Evolutionary conservation across 768 basidiomycete species (phyloP).

Genomic region (Russula sp.): DNA sequence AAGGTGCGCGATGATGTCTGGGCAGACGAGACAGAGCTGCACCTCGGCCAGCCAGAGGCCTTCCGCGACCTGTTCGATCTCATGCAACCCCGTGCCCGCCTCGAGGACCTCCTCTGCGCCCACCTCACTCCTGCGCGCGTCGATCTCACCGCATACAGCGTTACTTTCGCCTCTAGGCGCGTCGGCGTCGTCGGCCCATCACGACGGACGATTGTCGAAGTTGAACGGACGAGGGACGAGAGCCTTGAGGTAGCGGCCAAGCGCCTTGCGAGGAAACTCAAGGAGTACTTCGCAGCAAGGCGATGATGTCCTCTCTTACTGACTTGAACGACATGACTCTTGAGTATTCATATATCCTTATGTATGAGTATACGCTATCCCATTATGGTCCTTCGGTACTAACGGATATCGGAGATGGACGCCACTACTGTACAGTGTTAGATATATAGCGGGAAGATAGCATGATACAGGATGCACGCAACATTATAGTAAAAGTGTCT

Average conservation of each 20-base stretch:
- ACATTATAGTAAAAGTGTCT: not conserved
- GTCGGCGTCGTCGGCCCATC: constrained; percentile 16
- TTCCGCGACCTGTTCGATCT: constrained; percentile 79
- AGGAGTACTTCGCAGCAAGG: constrained; percentile 5
- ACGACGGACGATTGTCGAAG: constrained; percentile 21
- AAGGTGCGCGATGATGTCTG: constrained; percentile 77
- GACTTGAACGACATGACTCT: not conserved
- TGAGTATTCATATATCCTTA: not conserved
- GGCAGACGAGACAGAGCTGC: constrained; percentile 65
- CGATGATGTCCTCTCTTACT: not conserved
- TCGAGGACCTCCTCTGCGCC: constrained; percentile 65
- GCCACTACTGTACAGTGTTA: not conserved
- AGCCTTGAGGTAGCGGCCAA: constrained; percentile 26
- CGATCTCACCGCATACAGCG: constrained; percentile 18
- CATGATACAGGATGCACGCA: not conserved
- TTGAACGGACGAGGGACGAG: constrained; percentile 23
- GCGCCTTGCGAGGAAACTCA: constrained; percentile 18
- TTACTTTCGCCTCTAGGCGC: constrained; percentile 12
- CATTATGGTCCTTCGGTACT: not conserved
- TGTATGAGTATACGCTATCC: not conserved
- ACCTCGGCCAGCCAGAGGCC: constrained; percentile 67
- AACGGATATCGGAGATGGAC: not conserved
- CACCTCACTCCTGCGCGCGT: constrained; percentile 39
- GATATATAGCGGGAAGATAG: not conserved
- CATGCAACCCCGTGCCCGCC: constrained; percentile 61